Base-by-base conservation (phyloP, 805 yeast genomes). In the Schizosaccharomyces osmophilus region DNA sequence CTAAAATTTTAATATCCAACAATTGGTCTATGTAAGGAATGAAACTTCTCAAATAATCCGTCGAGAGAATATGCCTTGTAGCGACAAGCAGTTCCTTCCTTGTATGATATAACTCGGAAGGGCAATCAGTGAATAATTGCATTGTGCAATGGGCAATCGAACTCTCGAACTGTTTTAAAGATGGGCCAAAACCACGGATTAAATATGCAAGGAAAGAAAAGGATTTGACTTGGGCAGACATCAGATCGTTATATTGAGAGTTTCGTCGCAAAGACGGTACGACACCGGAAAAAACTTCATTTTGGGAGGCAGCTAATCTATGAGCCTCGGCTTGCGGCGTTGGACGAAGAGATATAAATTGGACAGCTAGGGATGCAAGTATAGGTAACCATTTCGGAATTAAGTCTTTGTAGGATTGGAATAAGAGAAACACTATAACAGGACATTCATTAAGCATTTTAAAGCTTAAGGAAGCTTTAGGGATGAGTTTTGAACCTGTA, bases 391-490 rank as follows among this genome's bases (percentile, higher is more conserved):
- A 81, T 0, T 84, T 74, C 58, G 80, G 79, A 0, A 85, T 85
- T 61, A 87, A 72, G 41, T 81, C 81, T 69, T 88, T 86, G 73
- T 90, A 89, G 0, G 95, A 82, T 1, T 95, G 85, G 67, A 87
- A 87, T 61, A 94, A 75, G 6, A 95, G 82, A 3, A 93, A 98
- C 83, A 94, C 85, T 3, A 95, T 89, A 48, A 93, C 89, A 9
- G 99, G 99, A 69, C 97, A 89, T 71, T 93, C 99, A 0, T 95
- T 86, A 63, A 93, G 77, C 15, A 90, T 87, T 69, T 88, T 90
- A 77, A 93, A 90, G 0, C 97, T 88, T 61, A 87, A 74, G 2
- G 78, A 73, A 63, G 81, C 82, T 6, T 79, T 69, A 22, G 73
- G 65, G 2, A 75, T 64, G 5, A 75, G 77, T 41, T 73, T 75